Base-by-base conservation (phyloP, 805 yeast species). In the Yamadazyma laniorum region DNA sequence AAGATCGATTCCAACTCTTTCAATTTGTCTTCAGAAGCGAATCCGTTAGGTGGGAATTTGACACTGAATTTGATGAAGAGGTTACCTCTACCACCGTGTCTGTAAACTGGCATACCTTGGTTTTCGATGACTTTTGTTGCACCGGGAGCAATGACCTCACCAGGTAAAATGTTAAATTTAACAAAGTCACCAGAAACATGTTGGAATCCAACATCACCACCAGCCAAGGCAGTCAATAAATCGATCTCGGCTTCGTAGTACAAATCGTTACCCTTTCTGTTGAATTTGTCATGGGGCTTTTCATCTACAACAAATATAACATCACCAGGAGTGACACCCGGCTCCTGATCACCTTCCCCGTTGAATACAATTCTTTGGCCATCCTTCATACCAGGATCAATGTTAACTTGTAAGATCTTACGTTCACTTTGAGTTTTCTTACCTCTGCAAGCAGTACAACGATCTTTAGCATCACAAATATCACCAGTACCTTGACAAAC, bases 271-370 rank as follows among this genome's bases (percentile, higher is more conserved):
- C 89, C 95, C 62, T 83, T 77, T 79, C 99, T 87, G 52, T 79
- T 77, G 74, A 88, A 93, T 42, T 72, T 61, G 32, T 75, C 79
- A 64, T 93, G 95, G 47, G 88, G 86, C 72, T 84, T 87, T 74
- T 91, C 96, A 47, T 86, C 91, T 49, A 93, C 78, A 27, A 89
- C 85, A 50, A 93, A 89, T 44, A 93, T 75, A 48, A 93, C 98
- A 64, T 93, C 99, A 63, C 99, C 99, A 21, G 99, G 95, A 44
- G 89, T 80, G 42, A 87, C 76, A 62, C 85, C 89, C 45, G 98
- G 98, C 49, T 85, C 93, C 67, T 91, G 96, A 67, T 93, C 99
- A 57, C 97, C 97, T 72, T 91, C 97, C 50, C 97, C 98, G 52
- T 80, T 74, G 72, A 91, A 93, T 5, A 80, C 86, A 52, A 93